Conservation (phyloP, 1,284 basidiomycete genomes). For the Inonotus hispidus region DNA sequence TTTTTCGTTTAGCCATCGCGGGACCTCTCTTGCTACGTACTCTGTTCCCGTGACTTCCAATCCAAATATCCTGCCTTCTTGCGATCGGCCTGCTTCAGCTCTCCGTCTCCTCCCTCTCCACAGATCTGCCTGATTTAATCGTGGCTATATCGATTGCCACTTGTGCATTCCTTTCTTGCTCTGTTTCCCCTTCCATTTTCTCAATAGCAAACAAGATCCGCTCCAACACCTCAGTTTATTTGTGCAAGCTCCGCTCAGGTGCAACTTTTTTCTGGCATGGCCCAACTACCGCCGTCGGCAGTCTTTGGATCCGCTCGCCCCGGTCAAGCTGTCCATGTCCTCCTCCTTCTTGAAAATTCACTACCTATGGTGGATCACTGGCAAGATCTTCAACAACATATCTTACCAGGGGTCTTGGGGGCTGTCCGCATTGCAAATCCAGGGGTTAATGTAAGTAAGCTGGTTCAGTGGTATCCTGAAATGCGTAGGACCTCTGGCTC, state of each 20-base stretch:
- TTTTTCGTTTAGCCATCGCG: conserved; percentile 6
- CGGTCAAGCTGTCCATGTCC: conserved; percentile 18
- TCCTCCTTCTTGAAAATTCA: conserved; percentile 20
- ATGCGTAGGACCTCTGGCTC: background rate
- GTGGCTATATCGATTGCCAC: conserved; percentile 6
- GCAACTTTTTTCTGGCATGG: conserved; percentile 8
- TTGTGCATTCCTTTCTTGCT: background rate
- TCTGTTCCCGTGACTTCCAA: conserved; percentile 14
- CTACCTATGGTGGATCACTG: conserved; percentile 18
- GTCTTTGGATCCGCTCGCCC: conserved; percentile 17
- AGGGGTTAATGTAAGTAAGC: conserved; percentile 13
- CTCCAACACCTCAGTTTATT: background rate
- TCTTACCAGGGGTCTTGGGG: conserved; percentile 17
- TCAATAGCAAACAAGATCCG: conserved; percentile 2
- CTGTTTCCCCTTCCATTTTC: background rate
- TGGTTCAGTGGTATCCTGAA: background rate
- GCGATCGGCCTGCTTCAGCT: background rate
- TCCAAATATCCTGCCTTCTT: background rate
- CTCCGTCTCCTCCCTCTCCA: conserved; percentile 4
- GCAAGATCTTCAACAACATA: conserved; percentile 17
- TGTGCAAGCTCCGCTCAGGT: conserved; percentile 2
- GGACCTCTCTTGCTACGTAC: conserved; percentile 13
- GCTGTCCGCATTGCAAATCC: conserved; percentile 20
- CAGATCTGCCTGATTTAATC: conserved; percentile 11
- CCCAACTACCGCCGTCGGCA: conserved; percentile 17